Percentiles rank a stretch among this genome's conserved stretches.
Conservation (phyloP, 371 early-diverging fungal genomes). For the Globomyces sp. region DNA sequence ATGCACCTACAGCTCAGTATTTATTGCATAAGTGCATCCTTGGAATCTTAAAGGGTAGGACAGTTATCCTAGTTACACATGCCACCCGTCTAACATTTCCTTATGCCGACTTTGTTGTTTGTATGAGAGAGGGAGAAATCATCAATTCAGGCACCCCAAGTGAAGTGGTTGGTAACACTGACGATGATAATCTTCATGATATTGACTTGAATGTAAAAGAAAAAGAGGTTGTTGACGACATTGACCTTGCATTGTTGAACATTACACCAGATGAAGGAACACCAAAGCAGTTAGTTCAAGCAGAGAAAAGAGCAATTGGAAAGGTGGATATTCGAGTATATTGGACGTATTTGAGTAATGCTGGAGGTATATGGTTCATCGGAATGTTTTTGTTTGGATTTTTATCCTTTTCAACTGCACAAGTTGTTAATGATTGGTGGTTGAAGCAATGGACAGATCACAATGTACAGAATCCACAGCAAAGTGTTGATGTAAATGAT, state of each 20-base stretch:
- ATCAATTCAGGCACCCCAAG: slow-evolving; percentile 49
- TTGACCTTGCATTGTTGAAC: neutral
- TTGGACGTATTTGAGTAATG: slow-evolving; percentile 22
- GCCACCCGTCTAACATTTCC: slow-evolving; percentile 55
- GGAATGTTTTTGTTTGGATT: slow-evolving; percentile 22
- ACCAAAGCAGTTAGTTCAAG: slow-evolving; percentile 21
- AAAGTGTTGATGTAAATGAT: neutral
- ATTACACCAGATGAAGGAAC: slow-evolving; percentile 6
- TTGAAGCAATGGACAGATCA: slow-evolving; percentile 23
- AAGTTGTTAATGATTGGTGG: slow-evolving; percentile 23
- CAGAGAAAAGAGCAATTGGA: slow-evolving; percentile 30
- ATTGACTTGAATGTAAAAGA: neutral
- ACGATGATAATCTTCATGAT: slow-evolving; percentile 9
- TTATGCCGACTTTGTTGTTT: slow-evolving; percentile 67
- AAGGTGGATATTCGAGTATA: slow-evolving; percentile 26
- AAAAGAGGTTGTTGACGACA: slow-evolving; percentile 21
- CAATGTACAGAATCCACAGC: neutral
- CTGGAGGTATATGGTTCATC: slow-evolving; percentile 27
- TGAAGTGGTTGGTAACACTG: neutral
- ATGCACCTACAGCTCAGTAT: slow-evolving; percentile 86
- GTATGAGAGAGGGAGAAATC: slow-evolving; percentile 67
- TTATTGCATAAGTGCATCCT: slow-evolving; percentile 54
- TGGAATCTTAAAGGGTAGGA: slow-evolving; percentile 71
- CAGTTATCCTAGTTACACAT: slow-evolving; percentile 83
- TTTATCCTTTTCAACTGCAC: slow-evolving; percentile 16